Evolutionary conservation across 2,329 filamentous ascomycete species (phyloP).

Genomic region (Helminthosporium solani): DNA sequence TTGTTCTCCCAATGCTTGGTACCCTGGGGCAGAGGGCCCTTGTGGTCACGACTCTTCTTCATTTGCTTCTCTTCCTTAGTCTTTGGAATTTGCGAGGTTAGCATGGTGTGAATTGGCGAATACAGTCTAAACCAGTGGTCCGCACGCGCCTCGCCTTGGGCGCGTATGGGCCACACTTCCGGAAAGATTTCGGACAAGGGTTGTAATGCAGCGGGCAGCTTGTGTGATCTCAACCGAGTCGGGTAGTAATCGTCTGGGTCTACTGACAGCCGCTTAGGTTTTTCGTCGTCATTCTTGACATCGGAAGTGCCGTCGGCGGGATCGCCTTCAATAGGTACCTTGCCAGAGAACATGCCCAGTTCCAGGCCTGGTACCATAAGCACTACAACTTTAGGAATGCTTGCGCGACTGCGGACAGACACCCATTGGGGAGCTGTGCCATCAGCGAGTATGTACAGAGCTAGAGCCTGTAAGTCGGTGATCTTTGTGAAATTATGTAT

Average conservation of each 20-base stretch:
- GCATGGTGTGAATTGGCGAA: constrained; percentile 82
- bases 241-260: constrained; percentile 55
- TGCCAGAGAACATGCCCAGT: constrained; percentile 78
- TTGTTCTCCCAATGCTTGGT: constrained; percentile 70
- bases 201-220: constrained; percentile 48
- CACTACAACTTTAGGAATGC: constrained; percentile 73
- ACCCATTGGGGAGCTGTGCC: constrained; percentile 63
- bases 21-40: constrained; percentile 59
- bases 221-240: constrained; percentile 42
- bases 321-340: constrained; percentile 22
- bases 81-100: constrained; percentile 72
- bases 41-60: constrained; percentile 44
- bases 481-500: constrained; percentile 59
- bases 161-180: constrained; percentile 85
- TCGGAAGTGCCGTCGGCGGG: constrained; percentile 11
- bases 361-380: constrained; percentile 93
- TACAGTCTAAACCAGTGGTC: constrained; percentile 68
- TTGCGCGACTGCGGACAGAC: constrained; percentile 57
- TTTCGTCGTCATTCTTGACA: constrained; percentile 16
- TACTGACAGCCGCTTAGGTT: constrained; percentile 34
- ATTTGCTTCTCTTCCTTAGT: constrained; percentile 65
- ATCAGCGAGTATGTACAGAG: constrained; percentile 62
- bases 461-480: constrained; percentile 58
- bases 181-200: constrained; percentile 80
- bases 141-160: constrained; percentile 76